phyloP scores from a whole-genome alignment of 768 basidiomycete species.

The Mycena rebaudengoi region DNA sequence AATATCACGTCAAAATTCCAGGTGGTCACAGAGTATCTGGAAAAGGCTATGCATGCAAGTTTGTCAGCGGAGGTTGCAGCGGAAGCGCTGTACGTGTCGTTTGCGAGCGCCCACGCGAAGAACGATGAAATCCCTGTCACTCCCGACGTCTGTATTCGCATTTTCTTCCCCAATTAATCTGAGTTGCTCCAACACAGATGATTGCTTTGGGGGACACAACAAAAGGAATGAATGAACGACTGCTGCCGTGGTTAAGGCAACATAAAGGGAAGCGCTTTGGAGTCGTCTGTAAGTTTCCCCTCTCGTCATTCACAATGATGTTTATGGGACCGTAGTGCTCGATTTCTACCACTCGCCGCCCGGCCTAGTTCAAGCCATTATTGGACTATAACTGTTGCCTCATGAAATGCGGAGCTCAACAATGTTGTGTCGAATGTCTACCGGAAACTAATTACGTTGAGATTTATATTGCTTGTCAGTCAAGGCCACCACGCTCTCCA shows the following conservation, averaged over 20 bases:
- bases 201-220: slow-evolving; percentile 20
- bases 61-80: not conserved
- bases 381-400: slow-evolving; percentile 22
- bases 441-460: too few relatives aligned
- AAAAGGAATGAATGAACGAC: slow-evolving; percentile 22
- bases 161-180: not conserved
- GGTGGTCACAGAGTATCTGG: slow-evolving; percentile 5
- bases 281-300: slow-evolving; percentile 10
- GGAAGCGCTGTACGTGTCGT: slow-evolving; percentile 20
- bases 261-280: slow-evolving; percentile 16
- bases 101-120: slow-evolving; percentile 20
- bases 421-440: too few relatives aligned
- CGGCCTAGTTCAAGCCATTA: slow-evolving; percentile 19
- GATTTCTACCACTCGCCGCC: slow-evolving; percentile 27
- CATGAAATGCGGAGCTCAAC: too few relatives aligned
- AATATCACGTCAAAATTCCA: slow-evolving; percentile 23
- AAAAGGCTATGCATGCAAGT: slow-evolving; percentile 9
- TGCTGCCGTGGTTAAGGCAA: slow-evolving; percentile 15
- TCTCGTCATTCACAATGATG: not conserved
- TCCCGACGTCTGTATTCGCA: slow-evolving; percentile 9
- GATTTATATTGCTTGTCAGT: too few relatives aligned
- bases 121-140: slow-evolving; percentile 8
- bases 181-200: not conserved
- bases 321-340: slow-evolving; percentile 10
- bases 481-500: too few relatives aligned